Base-by-base conservation (phyloP, 2,329 filamentous ascomycete genomes). In the Metarhizium robertsii region DNA sequence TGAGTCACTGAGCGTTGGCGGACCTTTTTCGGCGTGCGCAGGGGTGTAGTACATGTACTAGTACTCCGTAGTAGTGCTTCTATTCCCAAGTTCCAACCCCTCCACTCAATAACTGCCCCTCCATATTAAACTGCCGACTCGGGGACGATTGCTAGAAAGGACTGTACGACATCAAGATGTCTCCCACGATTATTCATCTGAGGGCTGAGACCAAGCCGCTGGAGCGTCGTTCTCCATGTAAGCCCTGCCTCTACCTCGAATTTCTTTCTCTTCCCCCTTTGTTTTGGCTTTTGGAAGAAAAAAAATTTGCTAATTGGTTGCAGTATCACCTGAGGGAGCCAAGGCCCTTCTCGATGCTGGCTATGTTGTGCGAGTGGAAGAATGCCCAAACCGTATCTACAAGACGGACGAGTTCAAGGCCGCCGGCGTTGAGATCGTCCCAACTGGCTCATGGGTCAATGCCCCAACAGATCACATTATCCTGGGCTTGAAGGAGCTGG, bases 401-500 rank as follows among this genome's bases (percentile, higher is more conserved):
- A 74, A 80, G 36, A 80, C 84, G 61, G 70, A 66, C 46, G 84
- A 87, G 65, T 87, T 84, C 62, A 76, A 79, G 69, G 73, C 78
- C 57, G 77, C 79, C 36, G 87, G 87, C 51, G 85, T 84, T 48
- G 79, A 75, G 14, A 75, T 91, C 25, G 82, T 90, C 14, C 77
- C 80, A 14, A 79, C 83, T 60, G 83, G 85, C 46, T 81, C 78
- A 52, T 92, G 87, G 87, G 75, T 77, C 54, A 75, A 86, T 56
- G 86, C 83, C 1, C 84, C 86, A 43, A 72, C 75, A 61, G 84
- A 88, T 59, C 78, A 87, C 66, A 82, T 90, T 64, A 84, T 92
- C 58, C 72, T 91, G 56, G 88, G 88, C 45, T 77, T 92, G 57
- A 92, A 92, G 79, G 88, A 91, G 73, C 78, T 92, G 11, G 79